Evolutionary conservation across 2,329 filamentous ascomycete species (phyloP), one percentile per base, ranked within the genome.

Genomic region (Botryotinia calthae): DNA sequence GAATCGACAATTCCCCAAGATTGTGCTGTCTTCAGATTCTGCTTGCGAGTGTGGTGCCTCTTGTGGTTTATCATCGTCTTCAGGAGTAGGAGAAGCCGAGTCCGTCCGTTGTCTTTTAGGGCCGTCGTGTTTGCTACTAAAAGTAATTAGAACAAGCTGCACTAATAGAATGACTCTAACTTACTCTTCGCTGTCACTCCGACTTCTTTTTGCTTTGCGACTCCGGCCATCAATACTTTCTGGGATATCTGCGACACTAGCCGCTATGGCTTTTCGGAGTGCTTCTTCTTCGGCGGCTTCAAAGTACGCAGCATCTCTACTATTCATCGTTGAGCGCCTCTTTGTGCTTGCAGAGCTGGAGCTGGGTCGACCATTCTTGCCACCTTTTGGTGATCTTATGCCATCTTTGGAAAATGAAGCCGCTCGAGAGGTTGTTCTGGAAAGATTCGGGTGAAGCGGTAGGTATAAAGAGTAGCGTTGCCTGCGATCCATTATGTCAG

Each of bases 281-380:
- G 95, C 91, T 81, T 97, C 94, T 78, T 97, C 95, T 82, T 99
- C 96, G 14, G 62, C 70, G 48, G 70, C 70, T 67, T 51, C 70
- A 76, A 98, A 95, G 78, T 98, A 98, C 34, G 94, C 95, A 59
- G 95, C 95, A 81, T 94, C 92, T 75, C 95, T 90, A 81, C 96
- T 99, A 80, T 98, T 97, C 94, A 98, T 98, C 10, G 96, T 99
- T 31, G 94, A 97, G 42, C 96, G 89, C 74, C 96, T 89, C 82
- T 98, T 98, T 54, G 83, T 82, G 74, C 78, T 79, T 70, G 80
- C 79, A 44, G 79, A 74, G 70, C 78, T 80, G 71, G 85, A 85
- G 71, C 85, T 85, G 65, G 78, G 79, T 54, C 86, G 88, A 76
- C 84, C 88, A 80, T 81, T 88, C 83, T 88, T 89, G 77, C 84